Evolutionary conservation across 1,139 yeast species (phyloP).

Genomic region (Geotrichum carabidarum): DNA sequence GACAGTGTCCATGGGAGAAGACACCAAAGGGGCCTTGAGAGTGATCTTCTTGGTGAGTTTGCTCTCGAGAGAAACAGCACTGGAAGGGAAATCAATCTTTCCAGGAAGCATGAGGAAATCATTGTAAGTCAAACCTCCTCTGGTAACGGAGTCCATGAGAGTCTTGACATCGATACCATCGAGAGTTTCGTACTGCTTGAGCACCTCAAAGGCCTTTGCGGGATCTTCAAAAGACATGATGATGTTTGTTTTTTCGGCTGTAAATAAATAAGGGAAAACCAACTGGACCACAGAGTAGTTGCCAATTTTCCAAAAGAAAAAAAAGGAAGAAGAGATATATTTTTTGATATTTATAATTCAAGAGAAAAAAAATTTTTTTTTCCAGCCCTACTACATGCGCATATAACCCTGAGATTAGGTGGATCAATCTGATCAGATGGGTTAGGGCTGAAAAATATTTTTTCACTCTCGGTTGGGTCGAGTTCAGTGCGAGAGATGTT

Average conservation of each 20-base stretch:
- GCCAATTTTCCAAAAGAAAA: conserved; percentile 20
- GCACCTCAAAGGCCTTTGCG: conserved; percentile 61
- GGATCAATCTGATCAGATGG: too few relatives aligned
- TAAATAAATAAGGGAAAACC: conserved; percentile 13
- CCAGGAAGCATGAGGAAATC: conserved; percentile 96
- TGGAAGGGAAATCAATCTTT: conserved; percentile 82
- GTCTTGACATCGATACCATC: conserved; percentile 85
- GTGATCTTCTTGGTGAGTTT: conserved; percentile 86
- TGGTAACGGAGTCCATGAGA: conserved; percentile 79
- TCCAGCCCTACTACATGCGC: too few relatives aligned
- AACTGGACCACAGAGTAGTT: conserved; percentile 8
- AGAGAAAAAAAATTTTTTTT: not conserved
- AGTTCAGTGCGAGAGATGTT: too few relatives aligned
- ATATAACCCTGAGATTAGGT: too few relatives aligned
- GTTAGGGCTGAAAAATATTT: too few relatives aligned
- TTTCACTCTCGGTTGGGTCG: too few relatives aligned
- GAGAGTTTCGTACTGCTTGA: conserved; percentile 58
- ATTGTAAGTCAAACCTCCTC: conserved; percentile 97
- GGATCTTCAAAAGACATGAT: conserved; percentile 40
- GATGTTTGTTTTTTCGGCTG: conserved; percentile 11
- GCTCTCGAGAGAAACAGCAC: conserved; percentile 70
- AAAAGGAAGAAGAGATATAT: conserved; percentile 15
- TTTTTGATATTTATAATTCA: not conserved
- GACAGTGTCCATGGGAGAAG: conserved; percentile 99
- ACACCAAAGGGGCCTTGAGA: conserved; percentile 88